Conservation (phyloP, 2,329 filamentous ascomycete genomes). For the Bertia moriformis region DNA sequence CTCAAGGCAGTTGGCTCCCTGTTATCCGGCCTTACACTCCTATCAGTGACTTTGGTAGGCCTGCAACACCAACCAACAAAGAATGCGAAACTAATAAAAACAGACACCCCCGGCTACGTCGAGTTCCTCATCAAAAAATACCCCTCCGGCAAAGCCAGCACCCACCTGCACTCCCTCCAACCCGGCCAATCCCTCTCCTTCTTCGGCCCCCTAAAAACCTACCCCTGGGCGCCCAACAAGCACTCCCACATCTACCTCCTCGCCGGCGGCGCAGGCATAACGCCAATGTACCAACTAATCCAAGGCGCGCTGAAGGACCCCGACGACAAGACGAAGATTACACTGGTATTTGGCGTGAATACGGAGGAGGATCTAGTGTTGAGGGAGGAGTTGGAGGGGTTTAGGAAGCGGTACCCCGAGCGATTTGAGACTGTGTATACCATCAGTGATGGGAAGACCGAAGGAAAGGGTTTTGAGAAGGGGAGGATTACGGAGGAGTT, state of each 20-base stretch:
- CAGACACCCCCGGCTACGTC: background rate
- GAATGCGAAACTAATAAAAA: background rate
- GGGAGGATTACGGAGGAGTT: background rate
- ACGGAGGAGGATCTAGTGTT: background rate
- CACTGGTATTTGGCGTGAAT: background rate
- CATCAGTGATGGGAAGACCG: too few species aligned
- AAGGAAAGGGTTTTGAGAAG: too few species aligned
- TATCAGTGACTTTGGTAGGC: background rate
- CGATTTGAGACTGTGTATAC: background rate
- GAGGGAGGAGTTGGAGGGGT: background rate
- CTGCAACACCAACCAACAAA: background rate
- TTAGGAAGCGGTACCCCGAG: background rate
- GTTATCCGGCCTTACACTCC: background rate
- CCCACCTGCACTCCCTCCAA: background rate
- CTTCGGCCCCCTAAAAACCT: background rate
- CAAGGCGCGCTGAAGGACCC: background rate
- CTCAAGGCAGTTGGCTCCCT: background rate
- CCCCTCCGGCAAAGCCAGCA: background rate
- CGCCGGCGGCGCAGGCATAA: background rate
- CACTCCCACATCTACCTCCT: background rate
- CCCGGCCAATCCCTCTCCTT: background rate
- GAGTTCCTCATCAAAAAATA: background rate
- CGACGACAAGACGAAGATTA: background rate
- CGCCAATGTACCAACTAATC: background rate
- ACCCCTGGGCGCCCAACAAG: background rate